Base-by-base conservation (phyloP, 2,329 filamentous ascomycete species). In the Aspergillus floridensis region DNA sequence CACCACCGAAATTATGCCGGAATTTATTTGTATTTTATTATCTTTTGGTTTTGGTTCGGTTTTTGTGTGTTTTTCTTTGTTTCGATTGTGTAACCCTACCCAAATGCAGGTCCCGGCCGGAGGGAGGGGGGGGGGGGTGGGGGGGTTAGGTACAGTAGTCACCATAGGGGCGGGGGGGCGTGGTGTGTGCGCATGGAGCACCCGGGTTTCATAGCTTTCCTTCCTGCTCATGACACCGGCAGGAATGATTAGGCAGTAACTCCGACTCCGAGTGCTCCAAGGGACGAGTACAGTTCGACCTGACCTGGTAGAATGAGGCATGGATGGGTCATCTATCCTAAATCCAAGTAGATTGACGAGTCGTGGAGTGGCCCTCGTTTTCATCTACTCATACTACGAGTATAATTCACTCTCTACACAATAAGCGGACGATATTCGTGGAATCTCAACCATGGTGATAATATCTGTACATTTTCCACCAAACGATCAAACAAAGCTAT, bases 391-490 rank as follows among this genome's bases (percentile, higher is more conserved):
- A 10, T 8, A 10, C 2, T 8, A 29, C 2, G 26, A 8, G 32
- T 16, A 6, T 5, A 35, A 35, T 35, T 12, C 32, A 35, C 32
- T 35, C 26, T 29, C 26, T 35, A 35, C 32, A 16, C 12, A 35
- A 16, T 3, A 35, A 35, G 32, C 11, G 11, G 4, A 12, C 14
- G 38, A 44, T 6, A 19, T 1, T 44, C 16, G 38, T 44, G 38
- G 35, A 14, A 31, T 32, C 19, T 50, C 26, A 50, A 50, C 3
- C 29, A 31, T 21, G 14, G 38, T 53, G 19, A 26, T n/a, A 19
- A 22, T 54, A 47, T 54, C 21, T 54, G 29, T 54, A 54, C 52
- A 54, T 32, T 24, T 47, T 24, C 54, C 38, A 44, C 14, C 38
- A 7, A 16, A 19, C 11, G 5, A 35, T 8, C 11, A 44, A 44